Percentiles rank a stretch among this genome's conserved stretches.
Conservation (phyloP, 2,329 filamentous ascomycete species). For the Penicillium sp. region DNA sequence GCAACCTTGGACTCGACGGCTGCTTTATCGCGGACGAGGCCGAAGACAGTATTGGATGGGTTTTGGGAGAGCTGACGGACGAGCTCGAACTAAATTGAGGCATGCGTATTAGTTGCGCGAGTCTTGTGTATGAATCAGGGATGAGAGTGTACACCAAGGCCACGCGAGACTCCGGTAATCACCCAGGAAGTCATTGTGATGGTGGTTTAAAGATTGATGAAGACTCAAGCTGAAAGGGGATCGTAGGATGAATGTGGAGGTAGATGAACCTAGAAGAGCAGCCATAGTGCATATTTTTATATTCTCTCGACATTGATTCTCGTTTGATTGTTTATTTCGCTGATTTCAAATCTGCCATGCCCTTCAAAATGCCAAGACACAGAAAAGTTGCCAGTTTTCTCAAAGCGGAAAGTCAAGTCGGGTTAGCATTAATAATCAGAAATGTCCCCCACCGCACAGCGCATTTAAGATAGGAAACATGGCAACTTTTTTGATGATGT, state of each 20-base stretch:
- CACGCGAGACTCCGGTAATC: conserved; percentile 24
- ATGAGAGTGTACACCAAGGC: conserved; percentile 19
- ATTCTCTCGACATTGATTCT: background rate
- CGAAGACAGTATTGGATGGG: conserved; percentile 29
- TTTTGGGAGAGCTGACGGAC: conserved; percentile 45
- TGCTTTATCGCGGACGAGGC: conserved; percentile 43
- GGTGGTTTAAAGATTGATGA: background rate
- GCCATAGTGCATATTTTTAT: conserved; percentile 1
- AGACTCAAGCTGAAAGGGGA: too few relatives aligned
- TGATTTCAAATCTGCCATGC: background rate
- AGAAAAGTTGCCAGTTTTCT: conserved; percentile 8
- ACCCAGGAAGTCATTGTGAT: conserved; percentile 22
- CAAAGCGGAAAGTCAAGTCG: conserved; percentile 1
- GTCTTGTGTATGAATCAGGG: background rate
- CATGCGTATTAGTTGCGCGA: background rate
- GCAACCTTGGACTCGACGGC: conserved; percentile 43
- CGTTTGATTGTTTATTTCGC: background rate
- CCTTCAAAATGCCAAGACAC: conserved; percentile 3
- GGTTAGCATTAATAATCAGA: conserved; percentile 4
- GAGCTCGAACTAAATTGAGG: conserved; percentile 45
- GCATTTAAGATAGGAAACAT: background rate
- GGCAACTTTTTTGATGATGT: conserved; percentile 9
- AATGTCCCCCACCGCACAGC: background rate
- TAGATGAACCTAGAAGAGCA: background rate
- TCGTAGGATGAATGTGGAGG: conserved; percentile 4